These are phyloP conservation scores for Raffaelea arxii DNA, from an alignment of 2,329 filamentous ascomycete genomes.

Conservation along the genomic window DNA sequence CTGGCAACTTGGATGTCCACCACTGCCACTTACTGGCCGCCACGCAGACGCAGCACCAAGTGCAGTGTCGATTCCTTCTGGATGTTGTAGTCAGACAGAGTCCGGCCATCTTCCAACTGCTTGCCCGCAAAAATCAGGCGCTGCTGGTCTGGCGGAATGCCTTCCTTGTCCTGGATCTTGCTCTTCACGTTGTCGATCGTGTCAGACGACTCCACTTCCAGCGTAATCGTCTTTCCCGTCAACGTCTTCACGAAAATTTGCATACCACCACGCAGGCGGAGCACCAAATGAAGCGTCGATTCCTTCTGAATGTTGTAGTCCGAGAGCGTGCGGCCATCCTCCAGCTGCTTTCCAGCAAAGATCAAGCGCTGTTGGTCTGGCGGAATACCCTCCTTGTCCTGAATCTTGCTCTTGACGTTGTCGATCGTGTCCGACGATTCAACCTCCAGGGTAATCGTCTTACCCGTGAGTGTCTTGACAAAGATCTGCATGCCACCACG, in stretches of 20 bases:
- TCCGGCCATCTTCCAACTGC: constrained; percentile 66
- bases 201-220: constrained; percentile 58
- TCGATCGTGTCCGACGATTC: constrained; percentile 87
- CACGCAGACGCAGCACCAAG: constrained; percentile 60
- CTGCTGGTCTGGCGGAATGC: constrained; percentile 61
- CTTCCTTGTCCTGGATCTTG: constrained; percentile 66
- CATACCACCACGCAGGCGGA: constrained; percentile 75
- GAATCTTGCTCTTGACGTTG: constrained; percentile 91
- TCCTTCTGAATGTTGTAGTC: constrained; percentile 98
- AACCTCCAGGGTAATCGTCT: constrained; percentile 89
- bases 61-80: constrained; percentile 70
- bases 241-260: constrained; percentile 64
- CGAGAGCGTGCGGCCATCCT: constrained; percentile 80
- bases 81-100: constrained; percentile 82
- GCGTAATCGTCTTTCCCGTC: constrained; percentile 60
- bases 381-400: constrained; percentile 87
- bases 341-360: constrained; percentile 87
- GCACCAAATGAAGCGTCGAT: constrained; percentile 69
- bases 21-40: constrained; percentile 41
- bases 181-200: constrained; percentile 63
- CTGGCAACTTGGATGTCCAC: no score
- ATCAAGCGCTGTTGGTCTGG: constrained; percentile 92
- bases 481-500: constrained; percentile 88
- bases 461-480: constrained; percentile 80
- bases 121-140: constrained; percentile 63